Evolutionary conservation across 139 green algal species (phyloP), one percentile per base, ranked within the genome.

Genomic region (Dunaliella primolecta): DNA sequence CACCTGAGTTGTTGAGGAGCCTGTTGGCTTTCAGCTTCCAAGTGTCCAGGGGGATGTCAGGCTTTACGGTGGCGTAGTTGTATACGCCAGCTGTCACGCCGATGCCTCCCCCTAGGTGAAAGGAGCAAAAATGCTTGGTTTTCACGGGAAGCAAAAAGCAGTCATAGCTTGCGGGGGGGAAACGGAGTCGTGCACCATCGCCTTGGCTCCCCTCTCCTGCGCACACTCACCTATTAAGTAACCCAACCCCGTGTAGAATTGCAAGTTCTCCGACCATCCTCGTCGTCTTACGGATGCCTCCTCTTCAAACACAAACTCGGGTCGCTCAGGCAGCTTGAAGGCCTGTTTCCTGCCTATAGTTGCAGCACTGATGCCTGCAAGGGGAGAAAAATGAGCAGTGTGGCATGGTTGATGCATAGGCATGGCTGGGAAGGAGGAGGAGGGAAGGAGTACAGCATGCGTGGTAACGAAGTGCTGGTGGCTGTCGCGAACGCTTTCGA

Each of bases 221-320:
- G n/a, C n/a, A n/a, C n/a, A n/a, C 84, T 24, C 83, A 94, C 94
- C 94, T 87, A 87, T 84, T 21, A 97, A 86, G 82, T 98, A 98
- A 0, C 95, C 95, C 21, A 93, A 72, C 2, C 95, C 95, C 0
- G 94, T 97, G 86, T 98, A 98, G 75, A 97, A 98, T 30, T 95
- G 95, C 57, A 98, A 83, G 86, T 97, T 98, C 56, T 98, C 95
- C 3, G 88, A 91, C 94, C 95, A 98, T 78, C 90, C 91, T 81
- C 95, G 89, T 64, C 89, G 82, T 57, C 93, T 88, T 2, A 95
- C 93, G 0, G 89, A 83, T 27, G 93, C 93, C 81, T 98, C 95
- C 81, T 98, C 95, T 71, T 90, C 91, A 71, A 98, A 98, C 30
- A 98, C 88, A 75, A 97, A 98, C 89, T 98, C 95, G 3, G 95